A percentile compares a stretch with the other conserved stretches of the same genome.
Evolutionary conservation across 1,284 basidiomycete species (phyloP).

Genomic region (Fomitopsis pinicola): DNA sequence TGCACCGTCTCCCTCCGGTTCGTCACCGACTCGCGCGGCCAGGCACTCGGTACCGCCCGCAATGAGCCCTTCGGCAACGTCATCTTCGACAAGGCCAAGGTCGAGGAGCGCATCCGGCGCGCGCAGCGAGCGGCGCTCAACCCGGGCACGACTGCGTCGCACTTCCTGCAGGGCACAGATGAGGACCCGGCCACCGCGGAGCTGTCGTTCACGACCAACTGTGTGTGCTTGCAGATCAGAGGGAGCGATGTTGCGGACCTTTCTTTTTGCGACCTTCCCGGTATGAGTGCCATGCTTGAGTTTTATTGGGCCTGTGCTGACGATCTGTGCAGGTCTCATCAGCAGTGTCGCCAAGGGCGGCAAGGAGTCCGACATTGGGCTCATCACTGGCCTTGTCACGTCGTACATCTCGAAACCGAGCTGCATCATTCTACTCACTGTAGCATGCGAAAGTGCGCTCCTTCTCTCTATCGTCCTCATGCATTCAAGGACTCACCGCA

Average conservation of each 20-base stretch:
- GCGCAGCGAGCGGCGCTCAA: constrained; percentile 74
- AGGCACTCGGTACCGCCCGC: constrained; percentile 33
- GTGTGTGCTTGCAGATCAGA: constrained; percentile 63
- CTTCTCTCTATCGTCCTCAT: constrained; percentile 3
- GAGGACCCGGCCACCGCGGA: constrained; percentile 28
- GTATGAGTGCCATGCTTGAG: constrained; percentile 27
- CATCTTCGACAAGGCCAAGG: constrained; percentile 46
- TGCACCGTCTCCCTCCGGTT: constrained; percentile 55
- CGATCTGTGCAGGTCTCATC: constrained; percentile 52
- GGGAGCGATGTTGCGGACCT: constrained; percentile 68
- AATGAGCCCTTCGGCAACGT: constrained; percentile 48
- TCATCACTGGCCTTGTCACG: constrained; percentile 51
- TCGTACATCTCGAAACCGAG: constrained; percentile 60
- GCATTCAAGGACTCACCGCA: neutral
- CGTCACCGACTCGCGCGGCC: constrained; percentile 39
- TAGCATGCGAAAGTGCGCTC: constrained; percentile 66
- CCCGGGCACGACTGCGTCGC: constrained; percentile 32
- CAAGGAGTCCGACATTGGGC: constrained; percentile 49
- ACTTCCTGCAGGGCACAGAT: constrained; percentile 39
- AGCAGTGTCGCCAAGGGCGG: constrained; percentile 41
- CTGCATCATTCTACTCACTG: constrained; percentile 66
- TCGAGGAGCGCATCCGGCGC: constrained; percentile 62
- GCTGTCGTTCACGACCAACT: constrained; percentile 58
- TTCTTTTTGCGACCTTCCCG: constrained; percentile 69
- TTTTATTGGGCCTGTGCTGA: neutral